phyloP scores from a whole-genome alignment of 2,329 filamentous ascomycete genomes.

The Diaporthe capsici region DNA sequence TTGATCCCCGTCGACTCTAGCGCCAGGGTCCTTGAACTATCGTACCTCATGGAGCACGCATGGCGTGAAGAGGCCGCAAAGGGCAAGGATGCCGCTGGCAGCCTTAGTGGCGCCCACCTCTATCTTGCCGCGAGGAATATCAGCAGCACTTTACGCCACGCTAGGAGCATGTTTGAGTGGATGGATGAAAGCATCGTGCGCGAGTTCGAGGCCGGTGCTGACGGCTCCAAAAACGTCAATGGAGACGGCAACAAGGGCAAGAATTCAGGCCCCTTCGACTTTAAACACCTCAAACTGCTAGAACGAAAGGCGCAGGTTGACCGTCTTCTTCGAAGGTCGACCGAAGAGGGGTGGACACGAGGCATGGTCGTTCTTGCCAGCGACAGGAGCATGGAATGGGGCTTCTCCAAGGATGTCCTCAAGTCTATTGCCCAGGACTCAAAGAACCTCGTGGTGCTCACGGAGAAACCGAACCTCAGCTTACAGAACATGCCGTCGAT shows the following conservation, averaged over 20 bases:
- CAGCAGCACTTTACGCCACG: slow-evolving; percentile 89
- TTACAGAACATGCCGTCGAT: slow-evolving; percentile 67
- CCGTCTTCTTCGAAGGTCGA: slow-evolving; percentile 69
- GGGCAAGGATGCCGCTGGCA: slow-evolving; percentile 57
- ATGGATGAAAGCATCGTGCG: slow-evolving; percentile 97
- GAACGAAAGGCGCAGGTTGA: slow-evolving; percentile 87
- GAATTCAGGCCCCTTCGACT: slow-evolving; percentile 85
- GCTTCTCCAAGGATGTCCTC: slow-evolving; percentile 88
- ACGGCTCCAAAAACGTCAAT: slow-evolving; percentile 61
- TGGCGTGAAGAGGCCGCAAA: slow-evolving; percentile 79
- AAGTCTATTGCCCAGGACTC: slow-evolving; percentile 80
- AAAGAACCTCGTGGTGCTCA: slow-evolving; percentile 88
- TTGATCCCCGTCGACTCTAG: slow-evolving; percentile 96
- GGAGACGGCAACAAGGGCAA: slow-evolving; percentile 64
- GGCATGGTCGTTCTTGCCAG: slow-evolving; percentile 90
- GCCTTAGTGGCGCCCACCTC: slow-evolving; percentile 70
- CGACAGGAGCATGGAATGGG: slow-evolving; percentile 93
- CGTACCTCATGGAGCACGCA: slow-evolving; percentile 91
- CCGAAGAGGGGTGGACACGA: slow-evolving; percentile 57
- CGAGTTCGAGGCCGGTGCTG: slow-evolving; percentile 84
- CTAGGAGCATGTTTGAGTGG: slow-evolving; percentile 97
- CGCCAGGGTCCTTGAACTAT: slow-evolving; percentile 91
- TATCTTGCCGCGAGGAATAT: slow-evolving; percentile 91
- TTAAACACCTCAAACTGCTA: slow-evolving; percentile 85
- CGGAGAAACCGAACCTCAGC: slow-evolving; percentile 75